These are phyloP conservation scores for Elaeis oleifera DNA, from an alignment of 202 grass and related monocot species.

Conservation along the genomic window DNA sequence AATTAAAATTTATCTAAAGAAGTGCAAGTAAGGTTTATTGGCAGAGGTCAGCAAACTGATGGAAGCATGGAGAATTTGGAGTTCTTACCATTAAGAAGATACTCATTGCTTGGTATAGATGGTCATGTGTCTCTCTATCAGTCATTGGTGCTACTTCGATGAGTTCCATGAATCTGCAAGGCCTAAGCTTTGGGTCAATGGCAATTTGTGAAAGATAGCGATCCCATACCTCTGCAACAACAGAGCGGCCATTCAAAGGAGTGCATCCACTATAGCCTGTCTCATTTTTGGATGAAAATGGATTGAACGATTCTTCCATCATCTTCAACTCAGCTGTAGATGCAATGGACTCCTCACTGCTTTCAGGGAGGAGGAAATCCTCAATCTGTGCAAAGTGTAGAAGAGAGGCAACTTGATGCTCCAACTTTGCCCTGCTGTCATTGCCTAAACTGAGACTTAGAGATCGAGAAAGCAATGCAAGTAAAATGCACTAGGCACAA, in stretches of 20 bases:
- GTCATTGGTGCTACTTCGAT: constrained; percentile 38
- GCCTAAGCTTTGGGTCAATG: constrained; percentile 32
- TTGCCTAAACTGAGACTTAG: constrained; percentile 46
- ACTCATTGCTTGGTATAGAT: constrained; percentile 70
- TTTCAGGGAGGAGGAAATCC: constrained; percentile 65
- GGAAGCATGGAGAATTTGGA: not conserved
- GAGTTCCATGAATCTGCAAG: constrained; percentile 45
- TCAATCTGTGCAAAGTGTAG: constrained; percentile 51
- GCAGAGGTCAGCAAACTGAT: too few species aligned
- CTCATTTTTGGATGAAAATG: constrained; percentile 23
- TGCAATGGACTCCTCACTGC: constrained; percentile 18
- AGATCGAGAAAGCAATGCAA: constrained; percentile 61
- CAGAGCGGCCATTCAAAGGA: constrained; percentile 14
- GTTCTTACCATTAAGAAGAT: constrained; percentile 51
- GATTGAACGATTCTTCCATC: constrained; percentile 55
- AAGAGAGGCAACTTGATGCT: constrained; percentile 31
- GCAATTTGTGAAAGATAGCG: constrained; percentile 49
- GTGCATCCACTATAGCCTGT: constrained; percentile 5
- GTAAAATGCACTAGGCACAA: constrained; percentile 64
- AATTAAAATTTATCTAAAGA: too few species aligned
- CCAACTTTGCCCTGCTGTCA: constrained; percentile 32
- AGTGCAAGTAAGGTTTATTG: too few species aligned
- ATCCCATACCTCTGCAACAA: constrained; percentile 65
- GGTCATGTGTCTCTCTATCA: constrained; percentile 58
- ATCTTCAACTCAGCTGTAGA: constrained; percentile 35